A percentile compares a stretch with the other conserved stretches of the same genome.
Conservation (phyloP, 129 eudicot species). For the Tagetes patula region DNA sequence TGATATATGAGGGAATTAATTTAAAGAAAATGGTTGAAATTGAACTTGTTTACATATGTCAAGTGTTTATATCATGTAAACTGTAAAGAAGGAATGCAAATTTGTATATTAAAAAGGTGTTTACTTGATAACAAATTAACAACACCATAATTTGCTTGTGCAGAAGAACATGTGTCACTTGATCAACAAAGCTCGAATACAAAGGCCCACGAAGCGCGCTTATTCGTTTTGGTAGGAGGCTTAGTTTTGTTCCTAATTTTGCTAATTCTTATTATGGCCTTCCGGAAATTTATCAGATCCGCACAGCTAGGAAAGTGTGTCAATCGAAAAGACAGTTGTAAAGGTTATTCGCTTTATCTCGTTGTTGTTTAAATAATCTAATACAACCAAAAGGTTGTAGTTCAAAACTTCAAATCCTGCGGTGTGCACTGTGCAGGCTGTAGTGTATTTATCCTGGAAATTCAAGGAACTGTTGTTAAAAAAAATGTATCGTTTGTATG, state of each 20-base stretch:
- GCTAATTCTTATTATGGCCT: constrained; percentile 38
- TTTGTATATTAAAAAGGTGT: not conserved
- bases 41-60: constrained; percentile 6
- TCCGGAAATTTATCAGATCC: constrained; percentile 41
- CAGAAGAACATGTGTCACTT: constrained; percentile 22
- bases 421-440: too few relatives aligned
- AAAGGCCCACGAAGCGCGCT: constrained; percentile 29
- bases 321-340: constrained; percentile 32
- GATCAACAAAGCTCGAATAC: constrained; percentile 28
- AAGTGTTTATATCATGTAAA: not conserved
- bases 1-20: constrained; percentile 5
- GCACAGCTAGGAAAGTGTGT: constrained; percentile 31
- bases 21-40: constrained; percentile 1
- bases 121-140: constrained; percentile 6
- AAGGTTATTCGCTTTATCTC: constrained; percentile 24
- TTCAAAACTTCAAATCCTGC: too few relatives aligned
- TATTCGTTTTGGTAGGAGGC: constrained; percentile 56
- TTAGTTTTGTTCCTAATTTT: constrained; percentile 42
- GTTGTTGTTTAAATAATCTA: not conserved
- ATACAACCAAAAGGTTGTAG: too few relatives aligned
- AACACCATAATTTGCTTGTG: constrained; percentile 6
- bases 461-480: too few relatives aligned
- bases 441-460: too few relatives aligned
- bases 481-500: too few relatives aligned
- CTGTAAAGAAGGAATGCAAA: constrained; percentile 3